Conservation (phyloP, 2,329 filamentous ascomycete genomes). For the Fusarium sp. region DNA sequence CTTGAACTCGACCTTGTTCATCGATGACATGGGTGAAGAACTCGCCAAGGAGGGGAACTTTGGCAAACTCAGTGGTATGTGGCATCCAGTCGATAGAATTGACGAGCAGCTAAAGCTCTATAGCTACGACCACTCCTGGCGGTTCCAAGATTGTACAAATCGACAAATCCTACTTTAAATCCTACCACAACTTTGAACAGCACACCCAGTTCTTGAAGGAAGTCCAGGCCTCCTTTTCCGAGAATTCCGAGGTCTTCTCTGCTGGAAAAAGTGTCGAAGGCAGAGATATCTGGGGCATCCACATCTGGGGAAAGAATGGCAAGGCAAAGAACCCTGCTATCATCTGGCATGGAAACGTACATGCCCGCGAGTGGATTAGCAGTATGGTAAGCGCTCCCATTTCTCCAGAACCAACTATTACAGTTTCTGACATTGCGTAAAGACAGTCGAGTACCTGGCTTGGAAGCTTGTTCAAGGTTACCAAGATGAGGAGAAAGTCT, state of each 20-base stretch:
- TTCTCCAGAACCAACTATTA: fast-evolving
- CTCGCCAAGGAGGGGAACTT: slow-evolving; percentile 43
- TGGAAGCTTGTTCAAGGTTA: slow-evolving; percentile 42
- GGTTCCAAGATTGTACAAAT: slow-evolving; percentile 7
- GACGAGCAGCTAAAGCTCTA: fast-evolving
- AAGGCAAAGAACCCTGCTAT: slow-evolving; percentile 63
- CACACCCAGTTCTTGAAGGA: slow-evolving; percentile 63
- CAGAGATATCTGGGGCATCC: slow-evolving; percentile 69
- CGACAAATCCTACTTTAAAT: slow-evolving; percentile 60
- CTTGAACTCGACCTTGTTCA: slow-evolving; percentile 39
- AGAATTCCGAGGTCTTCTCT: slow-evolving; percentile 62
- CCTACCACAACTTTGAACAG: slow-evolving; percentile 65
- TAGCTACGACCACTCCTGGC: slow-evolving; percentile 15
- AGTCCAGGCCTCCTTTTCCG: slow-evolving; percentile 57
- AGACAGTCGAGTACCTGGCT: slow-evolving; percentile 44
- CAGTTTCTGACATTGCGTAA: not conserved
- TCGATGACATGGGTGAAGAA: slow-evolving; percentile 45
- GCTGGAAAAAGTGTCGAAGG: slow-evolving; percentile 62
- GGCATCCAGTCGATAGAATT: fast-evolving
- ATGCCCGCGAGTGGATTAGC: slow-evolving; percentile 71
- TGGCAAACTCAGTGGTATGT: not conserved
- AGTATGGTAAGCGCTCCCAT: slow-evolving; percentile 56
- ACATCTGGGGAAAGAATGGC: slow-evolving; percentile 63
- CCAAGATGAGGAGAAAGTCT: slow-evolving; percentile 24
- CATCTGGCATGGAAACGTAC: slow-evolving; percentile 68